Evolutionary conservation across 1,284 basidiomycete genomes (phyloP), one percentile per base, ranked within the genome.

Genomic region (Fomitopsis pinicola): DNA sequence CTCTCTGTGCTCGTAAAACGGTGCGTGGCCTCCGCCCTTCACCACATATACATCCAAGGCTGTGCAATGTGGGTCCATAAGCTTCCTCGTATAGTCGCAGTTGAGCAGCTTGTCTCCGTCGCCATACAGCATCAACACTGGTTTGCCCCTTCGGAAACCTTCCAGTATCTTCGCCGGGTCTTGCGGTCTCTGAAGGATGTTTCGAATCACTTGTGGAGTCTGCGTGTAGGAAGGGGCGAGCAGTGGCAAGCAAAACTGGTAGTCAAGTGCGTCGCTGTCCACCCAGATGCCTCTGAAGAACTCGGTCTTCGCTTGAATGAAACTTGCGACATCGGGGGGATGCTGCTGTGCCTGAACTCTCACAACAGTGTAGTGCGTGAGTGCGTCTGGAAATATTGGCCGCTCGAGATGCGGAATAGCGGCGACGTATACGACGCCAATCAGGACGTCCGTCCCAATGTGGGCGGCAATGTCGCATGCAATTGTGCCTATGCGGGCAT

Each of bases 1-100:
- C 22, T 67, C 67, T 19, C 58, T 55, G 19, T 60, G 38, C 55
- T 72, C 70, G n/a, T 68, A 60, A 57, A 69, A 70, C 0, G 67
- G 58, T 8, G 69, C 65, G 55, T 72, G 71, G 45, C 66, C 61
- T 19, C 61, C 61, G n/a, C 63, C 66, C 5, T 66, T 62, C 22
- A 71, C 55, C 33, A 65, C 52, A 53, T 65, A 59, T 36, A 66
- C 62, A 46, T 67, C 64, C 55, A 64, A n/a, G 56, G 68, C 64
- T 40, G 53, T 64, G 53, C 67, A 71, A 46, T 67, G 63, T 38
- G 64, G 63, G 42, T 64, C 60, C 60, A 69, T 58, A 61, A 64
- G 64, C 48, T 60, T 57, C 10, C 60, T 61, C 3, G 66, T 54
- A 36, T 55, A 59, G 8, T 59, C 46, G 9, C 63, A 57, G 44